Evolutionary conservation across 495 filamentous ascomycete species (phyloP).

Genomic region (Talaromyces nanjingensis): DNA sequence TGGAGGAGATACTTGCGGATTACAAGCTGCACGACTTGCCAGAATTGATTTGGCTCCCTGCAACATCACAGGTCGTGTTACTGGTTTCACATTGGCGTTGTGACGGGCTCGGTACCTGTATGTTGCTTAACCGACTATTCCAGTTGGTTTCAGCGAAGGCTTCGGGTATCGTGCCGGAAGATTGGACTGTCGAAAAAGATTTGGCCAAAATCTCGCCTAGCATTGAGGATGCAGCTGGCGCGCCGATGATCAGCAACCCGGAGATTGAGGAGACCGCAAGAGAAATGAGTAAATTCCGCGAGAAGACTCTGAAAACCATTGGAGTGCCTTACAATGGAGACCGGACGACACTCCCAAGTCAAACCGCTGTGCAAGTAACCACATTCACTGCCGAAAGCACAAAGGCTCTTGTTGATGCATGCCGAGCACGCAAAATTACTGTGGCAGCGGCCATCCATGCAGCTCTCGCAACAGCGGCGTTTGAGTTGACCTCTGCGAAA

Average conservation of each 20-base stretch:
- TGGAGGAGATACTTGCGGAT: background rate
- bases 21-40: slow-evolving; percentile 1
- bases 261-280: slow-evolving; percentile 11
- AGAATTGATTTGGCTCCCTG: slow-evolving; percentile 6
- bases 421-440: slow-evolving; percentile 13
- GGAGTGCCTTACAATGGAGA: slow-evolving; percentile 16
- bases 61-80: slow-evolving; percentile 13
- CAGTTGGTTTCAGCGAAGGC: background rate
- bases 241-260: slow-evolving; percentile 1
- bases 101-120: slow-evolving; percentile 18
- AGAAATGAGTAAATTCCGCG: slow-evolving; percentile 11
- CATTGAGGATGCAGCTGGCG: slow-evolving; percentile 13
- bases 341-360: slow-evolving; percentile 10
- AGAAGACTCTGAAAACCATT: slow-evolving; percentile 12
- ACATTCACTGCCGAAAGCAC: slow-evolving; percentile 10
- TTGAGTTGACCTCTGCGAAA: slow-evolving; percentile 9
- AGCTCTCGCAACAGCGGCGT: slow-evolving; percentile 12
- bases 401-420: slow-evolving; percentile 11
- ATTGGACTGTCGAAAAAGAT: slow-evolving; percentile 3
- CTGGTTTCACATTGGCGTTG: slow-evolving; percentile 19
- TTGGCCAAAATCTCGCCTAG: slow-evolving; percentile 14
- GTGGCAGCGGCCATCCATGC: slow-evolving; percentile 15
- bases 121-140: slow-evolving; percentile 16
- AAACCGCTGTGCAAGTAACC: slow-evolving; percentile 3
- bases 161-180: background rate